Evolutionary conservation across 2,329 filamentous ascomycete genomes (phyloP), one percentile per base, ranked within the genome.

Genomic region (Scleromitrula shiraiana): DNA sequence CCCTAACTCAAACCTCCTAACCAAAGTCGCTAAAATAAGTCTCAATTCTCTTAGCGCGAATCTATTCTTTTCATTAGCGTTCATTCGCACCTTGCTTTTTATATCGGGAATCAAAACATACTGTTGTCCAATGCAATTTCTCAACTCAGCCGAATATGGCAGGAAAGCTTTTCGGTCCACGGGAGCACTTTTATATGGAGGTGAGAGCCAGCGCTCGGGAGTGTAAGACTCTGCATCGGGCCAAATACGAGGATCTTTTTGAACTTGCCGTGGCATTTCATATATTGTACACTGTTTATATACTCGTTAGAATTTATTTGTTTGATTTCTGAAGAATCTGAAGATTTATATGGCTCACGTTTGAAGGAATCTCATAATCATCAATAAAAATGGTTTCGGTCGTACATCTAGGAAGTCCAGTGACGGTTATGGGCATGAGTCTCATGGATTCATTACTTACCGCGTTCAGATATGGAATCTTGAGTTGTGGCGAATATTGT

Each of bases 21-120:
- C 12, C n/a, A 59, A 20, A 0, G 48, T 59, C 6, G 41, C 51
- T 7, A 59, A 41, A 32, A 57, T 51, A 9, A 57, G 40, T 5
- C 56, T 24, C 35, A 65, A 43, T 30, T 65, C 62, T 42, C 59
- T 44, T 44, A 58, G 41, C 23, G 41, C 41, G 9, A 43, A 43
- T 33, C 29, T 19, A n/a, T 20, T 15, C 10, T 10, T 40, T 26
- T 4, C 9, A 10, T 40, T 7, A 40, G n/a, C 23, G 15, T 26
- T 29, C 7, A 15, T 40, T 26, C 4, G 15, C 7, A n/a, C 24
- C 2, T n/a, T n/a, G 3, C n/a, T 1, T 19, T n/a, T n/a, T n/a
- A n/a, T 29, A 29, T 12, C 26, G 26, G 7, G 12, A 29, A 29
- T 29, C 26, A 9, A 17, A 2, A 35, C 41, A 19, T 12, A 43